Percentiles rank a stretch among this genome's conserved stretches.
These are phyloP conservation scores for Diaporthe australafricana DNA, from an alignment of 2,329 filamentous ascomycete species.

Conservation along the genomic window DNA sequence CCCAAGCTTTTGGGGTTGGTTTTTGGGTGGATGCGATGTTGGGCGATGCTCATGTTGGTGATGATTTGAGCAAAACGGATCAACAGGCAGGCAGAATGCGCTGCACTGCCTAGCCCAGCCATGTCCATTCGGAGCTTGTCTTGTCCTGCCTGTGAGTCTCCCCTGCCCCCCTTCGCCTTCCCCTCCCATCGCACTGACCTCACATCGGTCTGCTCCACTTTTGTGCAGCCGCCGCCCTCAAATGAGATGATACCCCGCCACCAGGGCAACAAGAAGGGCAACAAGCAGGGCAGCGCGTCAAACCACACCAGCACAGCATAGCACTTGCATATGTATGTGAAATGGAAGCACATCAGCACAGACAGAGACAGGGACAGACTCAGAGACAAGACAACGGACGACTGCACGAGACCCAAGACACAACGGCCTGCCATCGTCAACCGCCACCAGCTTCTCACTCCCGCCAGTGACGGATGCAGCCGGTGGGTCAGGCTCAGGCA, in stretches of 20 bases:
- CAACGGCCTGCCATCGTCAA: constrained; percentile 1
- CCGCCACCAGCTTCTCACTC: constrained; percentile 1
- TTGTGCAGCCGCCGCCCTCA: constrained; percentile 20
- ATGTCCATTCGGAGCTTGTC: constrained; percentile 19
- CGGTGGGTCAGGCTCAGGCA: neutral
- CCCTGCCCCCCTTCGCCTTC: neutral
- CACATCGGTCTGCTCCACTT: constrained; percentile 20
- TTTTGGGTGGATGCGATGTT: neutral
- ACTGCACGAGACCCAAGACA: neutral
- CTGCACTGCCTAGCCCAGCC: constrained; percentile 5
- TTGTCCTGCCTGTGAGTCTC: neutral
- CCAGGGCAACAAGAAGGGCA: neutral
- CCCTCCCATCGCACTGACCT: constrained; percentile 21
- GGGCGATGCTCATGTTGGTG: neutral
- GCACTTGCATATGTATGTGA: constrained; percentile 20
- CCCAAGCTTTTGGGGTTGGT: neutral
- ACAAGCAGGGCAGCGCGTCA: neutral
- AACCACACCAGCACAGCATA: constrained; percentile 6
- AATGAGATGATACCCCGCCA: constrained; percentile 28
- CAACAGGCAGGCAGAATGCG: neutral
- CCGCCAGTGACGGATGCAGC: neutral
- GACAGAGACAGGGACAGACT: neutral
- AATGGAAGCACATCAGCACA: neutral
- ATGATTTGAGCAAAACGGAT: neutral
- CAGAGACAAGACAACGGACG: constrained; percentile 7